These are phyloP conservation scores for Aspergillus panamensis DNA, from an alignment of 495 filamentous ascomycete genomes.

Conservation along the genomic window DNA sequence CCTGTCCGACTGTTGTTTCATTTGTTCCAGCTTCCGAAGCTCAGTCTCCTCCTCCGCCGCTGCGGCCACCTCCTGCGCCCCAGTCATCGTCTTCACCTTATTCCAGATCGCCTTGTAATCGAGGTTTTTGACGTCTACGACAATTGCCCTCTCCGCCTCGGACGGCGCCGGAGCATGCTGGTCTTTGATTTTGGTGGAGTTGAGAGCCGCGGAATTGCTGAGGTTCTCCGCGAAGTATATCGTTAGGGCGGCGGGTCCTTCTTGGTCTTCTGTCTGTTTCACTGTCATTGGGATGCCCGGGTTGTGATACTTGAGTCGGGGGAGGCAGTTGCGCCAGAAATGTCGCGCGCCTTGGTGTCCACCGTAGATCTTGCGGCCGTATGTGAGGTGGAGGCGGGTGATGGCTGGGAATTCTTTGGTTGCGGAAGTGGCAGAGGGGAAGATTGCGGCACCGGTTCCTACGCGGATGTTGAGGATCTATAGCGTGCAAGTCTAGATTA, in stretches of 20 bases:
- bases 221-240: constrained; percentile 61
- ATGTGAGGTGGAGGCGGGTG: constrained; percentile 78
- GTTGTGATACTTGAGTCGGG: constrained; percentile 91
- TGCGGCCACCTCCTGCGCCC: constrained; percentile 56
- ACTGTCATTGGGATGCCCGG: constrained; percentile 80
- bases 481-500: neutral
- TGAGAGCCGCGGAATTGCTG: constrained; percentile 31
- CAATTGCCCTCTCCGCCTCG: constrained; percentile 32
- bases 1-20: constrained; percentile 45
- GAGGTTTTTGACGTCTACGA: constrained; percentile 36
- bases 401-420: constrained; percentile 56
- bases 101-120: constrained; percentile 59
- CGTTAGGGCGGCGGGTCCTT: constrained; percentile 62
- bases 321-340: constrained; percentile 83
- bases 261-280: constrained; percentile 55
- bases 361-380: constrained; percentile 55
- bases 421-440: constrained; percentile 53
- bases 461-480: constrained; percentile 69
- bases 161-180: constrained; percentile 35
- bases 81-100: constrained; percentile 64
- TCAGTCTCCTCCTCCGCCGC: constrained; percentile 59
- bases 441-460: constrained; percentile 76
- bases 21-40: constrained; percentile 56
- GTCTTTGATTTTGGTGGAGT: constrained; percentile 30
- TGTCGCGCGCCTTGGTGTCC: constrained; percentile 77